Base-by-base conservation (phyloP, 2,329 filamentous ascomycete genomes). In the Pseudocercospora fuligena region DNA sequence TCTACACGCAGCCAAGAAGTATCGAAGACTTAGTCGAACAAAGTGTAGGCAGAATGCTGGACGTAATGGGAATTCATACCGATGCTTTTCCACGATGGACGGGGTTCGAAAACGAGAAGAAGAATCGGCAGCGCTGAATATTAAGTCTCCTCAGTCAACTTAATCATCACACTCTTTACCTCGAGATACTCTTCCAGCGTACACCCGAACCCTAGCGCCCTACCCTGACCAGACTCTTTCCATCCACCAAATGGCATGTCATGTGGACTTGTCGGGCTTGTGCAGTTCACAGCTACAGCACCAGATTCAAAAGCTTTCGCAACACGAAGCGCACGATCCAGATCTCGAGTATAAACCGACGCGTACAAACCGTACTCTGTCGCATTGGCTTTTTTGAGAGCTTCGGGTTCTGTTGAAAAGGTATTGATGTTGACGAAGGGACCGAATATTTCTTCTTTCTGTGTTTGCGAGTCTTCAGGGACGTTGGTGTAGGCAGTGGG, bases 401-500 rank as follows among this genome's bases (percentile, higher is more conserved):
- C 77, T 63, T 79, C 78, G 7, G 72, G 66, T 64, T 79, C 76
- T 1, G 74, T 73, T 16, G 60, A 63, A 69, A 80, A 79, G 0
- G 74, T 73, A 69, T 76, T 76, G 61, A 80, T 74, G n/a, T 73
- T 65, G 31, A 79, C 75, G 14, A 79, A 75, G 2, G 78, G 76
- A 9, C 78, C 76, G 63, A 79, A 78, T 16, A 79, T 74, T 63
- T 79, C 76, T 67, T 79, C 75, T 43, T 73, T 75, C n/a, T 71
- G 66, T 23, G 77, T 69, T 19, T 68, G 77, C 1, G 79, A 77
- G 36, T 78, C 71, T 66, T 82, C 80, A 6, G 80, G 76, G 9
- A 79, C 75, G 57, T 82, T 73, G 12, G 78, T 70, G 73, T 84
- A 84, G 58, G 85, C 80, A 19, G 81, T 80, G 1, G 83, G 82